phyloP scores from a whole-genome alignment of 805 yeast genomes.

The Yarrowia osloensis region DNA sequence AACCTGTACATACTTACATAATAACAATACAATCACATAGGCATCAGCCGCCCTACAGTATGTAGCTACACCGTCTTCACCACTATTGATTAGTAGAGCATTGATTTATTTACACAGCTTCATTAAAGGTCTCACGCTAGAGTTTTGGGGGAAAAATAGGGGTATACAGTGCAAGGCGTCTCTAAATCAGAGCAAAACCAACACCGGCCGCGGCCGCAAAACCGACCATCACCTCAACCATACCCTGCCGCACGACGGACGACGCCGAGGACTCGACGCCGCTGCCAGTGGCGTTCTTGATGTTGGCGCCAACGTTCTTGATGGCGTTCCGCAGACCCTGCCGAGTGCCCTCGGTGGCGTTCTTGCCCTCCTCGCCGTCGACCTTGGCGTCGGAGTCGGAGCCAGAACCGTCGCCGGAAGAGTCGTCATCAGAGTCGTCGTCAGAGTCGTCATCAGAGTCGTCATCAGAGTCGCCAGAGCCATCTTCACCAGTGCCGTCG shows the following conservation, averaged over 20 bases:
- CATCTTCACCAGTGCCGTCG: not conserved
- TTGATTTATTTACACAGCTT: conserved; percentile 12
- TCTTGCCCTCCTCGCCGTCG: conserved; percentile 13
- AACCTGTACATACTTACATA: not conserved
- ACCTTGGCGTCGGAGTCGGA: conserved; percentile 6
- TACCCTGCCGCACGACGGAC: not conserved
- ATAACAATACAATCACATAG: not conserved
- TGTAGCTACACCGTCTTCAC: too few species aligned
- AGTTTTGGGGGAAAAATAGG: not conserved
- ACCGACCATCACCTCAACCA: conserved; percentile 12
- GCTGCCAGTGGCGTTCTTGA: conserved; percentile 20
- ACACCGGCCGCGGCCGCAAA: conserved; percentile 12
- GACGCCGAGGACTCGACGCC: conserved; percentile 23
- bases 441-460: not conserved
- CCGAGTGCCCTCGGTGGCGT: conserved; percentile 12
- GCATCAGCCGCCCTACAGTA: too few species aligned
- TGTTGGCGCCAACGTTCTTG: conserved; percentile 26
- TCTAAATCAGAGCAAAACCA: conserved; percentile 20
- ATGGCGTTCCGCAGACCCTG: conserved; percentile 11
- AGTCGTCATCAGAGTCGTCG: not conserved
- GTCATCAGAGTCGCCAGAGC: not conserved
- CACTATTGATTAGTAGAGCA: conserved; percentile 5
- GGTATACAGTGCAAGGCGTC: not conserved
- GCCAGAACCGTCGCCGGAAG: not conserved
- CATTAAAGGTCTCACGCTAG: conserved; percentile 6